Evolutionary conservation across 345 rosid species (phyloP).

Genomic region (Crucihimalaya himalaica): DNA sequence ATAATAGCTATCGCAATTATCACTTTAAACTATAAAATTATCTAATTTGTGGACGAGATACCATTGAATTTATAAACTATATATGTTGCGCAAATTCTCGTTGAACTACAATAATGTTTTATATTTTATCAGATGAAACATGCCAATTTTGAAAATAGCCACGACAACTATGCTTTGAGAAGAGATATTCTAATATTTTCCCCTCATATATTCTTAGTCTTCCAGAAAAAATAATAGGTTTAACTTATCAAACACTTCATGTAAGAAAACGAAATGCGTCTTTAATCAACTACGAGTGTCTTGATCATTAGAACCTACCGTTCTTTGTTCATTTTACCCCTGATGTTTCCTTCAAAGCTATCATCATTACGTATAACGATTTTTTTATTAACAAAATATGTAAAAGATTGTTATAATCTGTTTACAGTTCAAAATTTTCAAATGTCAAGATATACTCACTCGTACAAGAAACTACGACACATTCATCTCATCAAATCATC

Average conservation of each 20-base stretch:
- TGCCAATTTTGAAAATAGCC: background rate
- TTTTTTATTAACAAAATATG: background rate
- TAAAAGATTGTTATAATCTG: slow-evolving; percentile 38
- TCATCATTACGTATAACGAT: slow-evolving; percentile 28
- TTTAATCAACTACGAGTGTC: slow-evolving; percentile 30
- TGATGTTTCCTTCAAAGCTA: slow-evolving; percentile 35
- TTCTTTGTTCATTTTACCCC: slow-evolving; percentile 30
- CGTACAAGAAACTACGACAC: slow-evolving; percentile 36
- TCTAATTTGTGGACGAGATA: background rate
- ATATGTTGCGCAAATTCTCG: background rate
- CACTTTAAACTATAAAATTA: background rate
- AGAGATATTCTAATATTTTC: background rate
- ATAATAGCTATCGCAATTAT: background rate
- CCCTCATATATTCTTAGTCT: slow-evolving; percentile 4
- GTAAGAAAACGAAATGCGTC: slow-evolving; percentile 31
- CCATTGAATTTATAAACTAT: background rate
- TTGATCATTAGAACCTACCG: slow-evolving; percentile 39
- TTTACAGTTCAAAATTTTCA: slow-evolving; percentile 35
- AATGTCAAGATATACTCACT: slow-evolving; percentile 30
- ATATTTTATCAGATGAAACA: background rate
- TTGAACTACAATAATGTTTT: background rate
- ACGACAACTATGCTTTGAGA: background rate
- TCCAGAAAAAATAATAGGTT: slow-evolving; percentile 16
- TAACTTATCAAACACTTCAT: slow-evolving; percentile 37
- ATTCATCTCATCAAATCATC: background rate